A percentile compares a stretch with the other conserved stretches of the same genome.
phyloP scores from a whole-genome alignment of 805 yeast species.

The Dipodascus albidus region DNA sequence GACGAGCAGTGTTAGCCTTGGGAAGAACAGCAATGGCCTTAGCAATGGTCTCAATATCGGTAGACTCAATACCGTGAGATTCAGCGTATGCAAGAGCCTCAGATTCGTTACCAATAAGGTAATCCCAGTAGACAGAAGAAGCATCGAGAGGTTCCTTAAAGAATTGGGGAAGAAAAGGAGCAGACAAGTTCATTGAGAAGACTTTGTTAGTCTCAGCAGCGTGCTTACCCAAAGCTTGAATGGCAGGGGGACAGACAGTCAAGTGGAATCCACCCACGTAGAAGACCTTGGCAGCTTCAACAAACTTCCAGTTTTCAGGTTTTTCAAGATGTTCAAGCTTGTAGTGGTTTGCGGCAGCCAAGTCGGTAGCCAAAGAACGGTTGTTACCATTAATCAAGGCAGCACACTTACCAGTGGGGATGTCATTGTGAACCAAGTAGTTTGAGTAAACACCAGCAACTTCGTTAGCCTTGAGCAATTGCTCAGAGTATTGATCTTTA shows the following conservation, averaged over 20 bases:
- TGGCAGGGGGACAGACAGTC: slow-evolving; percentile 95
- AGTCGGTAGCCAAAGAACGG: slow-evolving; percentile 91
- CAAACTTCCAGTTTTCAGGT: slow-evolving; percentile 82
- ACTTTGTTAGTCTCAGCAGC: slow-evolving; percentile 75
- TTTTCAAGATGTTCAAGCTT: slow-evolving; percentile 75
- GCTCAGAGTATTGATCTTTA: slow-evolving; percentile 74
- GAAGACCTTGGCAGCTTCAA: slow-evolving; percentile 68
- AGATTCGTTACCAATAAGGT: slow-evolving; percentile 88
- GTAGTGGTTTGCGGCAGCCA: slow-evolving; percentile 97
- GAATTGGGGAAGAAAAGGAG: slow-evolving; percentile 93
- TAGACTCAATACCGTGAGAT: slow-evolving; percentile 54
- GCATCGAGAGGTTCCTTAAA: slow-evolving; percentile 84
- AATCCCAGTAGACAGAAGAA: slow-evolving; percentile 78
- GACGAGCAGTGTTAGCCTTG: slow-evolving; percentile 53
- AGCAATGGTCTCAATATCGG: slow-evolving; percentile 68
- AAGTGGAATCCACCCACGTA: slow-evolving; percentile 99
- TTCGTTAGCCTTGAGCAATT: slow-evolving; percentile 70
- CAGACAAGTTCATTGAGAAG: slow-evolving; percentile 79
- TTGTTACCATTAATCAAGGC: slow-evolving; percentile 79
- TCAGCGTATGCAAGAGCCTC: slow-evolving; percentile 94
- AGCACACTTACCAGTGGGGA: slow-evolving; percentile 96
- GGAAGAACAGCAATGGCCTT: slow-evolving; percentile 69
- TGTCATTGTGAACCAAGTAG: slow-evolving; percentile 62
- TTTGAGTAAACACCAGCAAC: slow-evolving; percentile 80
- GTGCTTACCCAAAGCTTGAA: slow-evolving; percentile 78